Evolutionary conservation across 805 yeast species (phyloP), one percentile per base, ranked within the genome.

Genomic region (Wickerhamiella cacticola): DNA sequence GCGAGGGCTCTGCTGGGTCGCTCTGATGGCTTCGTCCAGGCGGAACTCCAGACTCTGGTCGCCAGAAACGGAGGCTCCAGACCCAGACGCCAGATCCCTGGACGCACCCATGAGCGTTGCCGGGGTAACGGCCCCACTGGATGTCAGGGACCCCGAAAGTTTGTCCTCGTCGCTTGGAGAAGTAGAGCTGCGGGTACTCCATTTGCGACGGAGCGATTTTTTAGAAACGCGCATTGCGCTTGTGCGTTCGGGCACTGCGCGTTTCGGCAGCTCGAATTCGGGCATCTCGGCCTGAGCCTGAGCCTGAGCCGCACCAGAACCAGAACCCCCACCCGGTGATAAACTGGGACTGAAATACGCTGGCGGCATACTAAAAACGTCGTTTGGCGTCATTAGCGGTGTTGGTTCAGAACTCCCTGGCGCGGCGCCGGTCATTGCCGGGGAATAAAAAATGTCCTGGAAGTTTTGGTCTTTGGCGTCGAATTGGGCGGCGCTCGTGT

Each of bases 301-400:
- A n/a, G n/a, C n/a, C n/a, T n/a, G n/a, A n/a, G n/a, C n/a, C n/a
- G n/a, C n/a, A n/a, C n/a, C n/a, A n/a, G n/a, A n/a, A n/a, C n/a
- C n/a, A n/a, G n/a, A n/a, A n/a, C n/a, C n/a, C n/a, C n/a, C n/a
- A n/a, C n/a, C n/a, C n/a, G n/a, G n/a, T n/a, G n/a, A n/a, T n/a
- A n/a, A n/a, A n/a, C n/a, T n/a, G n/a, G 48, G 44, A 18, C 43
- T 48, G 43, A 48, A 42, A 28, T 48, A 48, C 7, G 45, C 22
- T 3, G 50, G 50, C 21, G 50, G 50, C 22, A 48, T 48, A 3
- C 41, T 16, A 25, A 48, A 43, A 12, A 29, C 39, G 29, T 42
- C 46, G 39, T 35, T 36, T 1, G 50, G 50, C 5, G 44, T 35
- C 46, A 48, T 28, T 2, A 48, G 26, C 29, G 50, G 50, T n/a